A percentile compares a stretch with the other conserved stretches of the same genome.
Evolutionary conservation across 192 early-diverging fungal species (phyloP).

Genomic region (Rhizophagus clarus): DNA sequence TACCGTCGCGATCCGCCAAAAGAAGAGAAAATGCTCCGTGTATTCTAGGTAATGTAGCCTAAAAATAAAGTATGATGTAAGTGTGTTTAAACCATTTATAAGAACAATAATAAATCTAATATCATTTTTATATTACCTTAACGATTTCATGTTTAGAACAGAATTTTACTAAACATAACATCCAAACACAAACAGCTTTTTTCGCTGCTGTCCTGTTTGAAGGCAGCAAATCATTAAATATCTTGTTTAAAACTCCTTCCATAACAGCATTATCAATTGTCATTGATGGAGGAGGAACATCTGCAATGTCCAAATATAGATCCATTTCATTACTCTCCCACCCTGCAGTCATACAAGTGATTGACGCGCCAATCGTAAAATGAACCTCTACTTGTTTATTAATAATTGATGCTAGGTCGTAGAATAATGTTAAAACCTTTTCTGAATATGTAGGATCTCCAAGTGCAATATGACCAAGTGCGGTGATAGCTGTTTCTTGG

Average conservation of each 20-base stretch:
- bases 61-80: constrained; percentile 6
- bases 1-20: constrained; percentile 82
- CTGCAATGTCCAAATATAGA: constrained; percentile 71
- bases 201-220: constrained; percentile 54
- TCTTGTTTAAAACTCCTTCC: constrained; percentile 51
- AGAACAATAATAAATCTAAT: not conserved
- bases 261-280: constrained; percentile 38
- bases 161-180: constrained; percentile 77
- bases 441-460: constrained; percentile 40
- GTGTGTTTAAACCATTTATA: not conserved
- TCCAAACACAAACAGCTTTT: constrained; percentile 78
- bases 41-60: constrained; percentile 60
- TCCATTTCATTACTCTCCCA: constrained; percentile 70
- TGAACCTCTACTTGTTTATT: constrained; percentile 83
- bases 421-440: constrained; percentile 49
- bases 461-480: constrained; percentile 69
- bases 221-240: constrained; percentile 56
- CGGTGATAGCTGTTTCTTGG: constrained; percentile 70
- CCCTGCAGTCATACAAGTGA: constrained; percentile 62
- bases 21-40: constrained; percentile 77
- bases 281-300: constrained; percentile 35
- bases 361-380: constrained; percentile 84
- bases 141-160: constrained; percentile 53
- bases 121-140: constrained; percentile 38
- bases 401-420: constrained; percentile 55